Evolutionary conservation across 1,284 basidiomycete species (phyloP).

Genomic region (Sutorius eximius): DNA sequence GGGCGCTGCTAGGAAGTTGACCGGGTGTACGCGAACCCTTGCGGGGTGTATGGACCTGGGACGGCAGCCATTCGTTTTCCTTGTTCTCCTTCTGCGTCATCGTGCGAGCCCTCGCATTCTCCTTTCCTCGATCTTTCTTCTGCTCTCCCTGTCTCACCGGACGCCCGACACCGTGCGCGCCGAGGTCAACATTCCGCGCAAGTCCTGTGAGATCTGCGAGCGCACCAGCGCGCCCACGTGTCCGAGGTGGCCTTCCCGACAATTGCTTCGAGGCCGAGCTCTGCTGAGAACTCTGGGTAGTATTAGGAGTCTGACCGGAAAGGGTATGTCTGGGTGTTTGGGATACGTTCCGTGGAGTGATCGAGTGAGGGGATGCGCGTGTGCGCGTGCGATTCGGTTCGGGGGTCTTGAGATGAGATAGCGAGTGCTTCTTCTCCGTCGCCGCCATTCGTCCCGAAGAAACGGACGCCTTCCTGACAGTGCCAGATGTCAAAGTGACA

Average conservation of each 20-base stretch:
- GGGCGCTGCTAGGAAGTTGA: background rate
- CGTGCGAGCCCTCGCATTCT: conserved; percentile 13
- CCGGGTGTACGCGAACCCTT: conserved; percentile 7
- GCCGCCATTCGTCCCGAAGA: background rate
- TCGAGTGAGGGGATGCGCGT: background rate
- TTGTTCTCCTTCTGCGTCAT: conserved; percentile 26
- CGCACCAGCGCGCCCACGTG: conserved; percentile 27
- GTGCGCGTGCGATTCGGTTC: conserved; percentile 1
- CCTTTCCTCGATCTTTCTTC: conserved; percentile 19
- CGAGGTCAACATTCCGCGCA: conserved; percentile 35
- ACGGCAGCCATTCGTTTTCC: conserved; percentile 20
- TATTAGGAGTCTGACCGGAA: conserved; percentile 6
- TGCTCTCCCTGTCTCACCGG: conserved; percentile 15
- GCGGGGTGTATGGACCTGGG: conserved; percentile 2
- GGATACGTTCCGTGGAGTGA: background rate
- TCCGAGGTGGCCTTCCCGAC: conserved; percentile 30
- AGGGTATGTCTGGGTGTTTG: conserved; percentile 6
- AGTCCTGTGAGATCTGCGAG: conserved; percentile 33
- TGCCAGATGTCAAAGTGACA: background rate
- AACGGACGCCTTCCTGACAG: background rate
- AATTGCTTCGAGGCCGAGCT: conserved; percentile 20
- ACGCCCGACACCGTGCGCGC: conserved; percentile 30
- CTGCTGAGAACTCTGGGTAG: conserved; percentile 6
- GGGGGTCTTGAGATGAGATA: conserved; percentile 5
- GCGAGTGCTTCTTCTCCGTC: conserved; percentile 4